Evolutionary conservation across 2,329 filamentous ascomycete species (phyloP).

Genomic region (Hymenoscyphus fraxineus): DNA sequence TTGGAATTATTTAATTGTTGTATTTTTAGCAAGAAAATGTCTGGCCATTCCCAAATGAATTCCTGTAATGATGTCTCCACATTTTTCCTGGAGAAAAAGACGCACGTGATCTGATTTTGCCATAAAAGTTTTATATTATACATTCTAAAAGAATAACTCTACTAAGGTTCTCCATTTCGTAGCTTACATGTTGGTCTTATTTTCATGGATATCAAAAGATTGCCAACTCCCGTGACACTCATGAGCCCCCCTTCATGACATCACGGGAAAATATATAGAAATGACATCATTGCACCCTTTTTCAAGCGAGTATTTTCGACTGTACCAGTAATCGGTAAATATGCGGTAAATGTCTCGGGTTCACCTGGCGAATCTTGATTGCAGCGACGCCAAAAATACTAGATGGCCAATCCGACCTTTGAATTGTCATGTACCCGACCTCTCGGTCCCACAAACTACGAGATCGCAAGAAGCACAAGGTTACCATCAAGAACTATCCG

Average conservation of each 20-base stretch:
- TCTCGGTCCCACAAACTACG: not conserved
- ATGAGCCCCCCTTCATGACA: not conserved
- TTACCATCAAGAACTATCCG: not conserved
- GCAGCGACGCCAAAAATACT: not conserved
- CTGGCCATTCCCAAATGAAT: too few species aligned
- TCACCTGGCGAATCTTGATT: not conserved
- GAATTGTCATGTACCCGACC: not conserved
- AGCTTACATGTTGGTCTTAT: too few species aligned
- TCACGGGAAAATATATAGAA: not conserved
- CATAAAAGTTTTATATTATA: too few species aligned
- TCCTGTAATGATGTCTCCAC: too few species aligned
- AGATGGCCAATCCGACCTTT: not conserved
- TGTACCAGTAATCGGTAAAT: not conserved
- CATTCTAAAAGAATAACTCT: too few species aligned
- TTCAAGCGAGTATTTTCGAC: not conserved
- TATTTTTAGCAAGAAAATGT: too few species aligned
- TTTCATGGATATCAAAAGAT: too few species aligned
- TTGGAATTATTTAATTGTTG: too few species aligned
- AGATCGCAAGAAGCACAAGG: not conserved
- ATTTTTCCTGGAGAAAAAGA: too few species aligned
- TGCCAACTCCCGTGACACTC: not conserved
- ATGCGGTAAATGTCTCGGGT: not conserved
- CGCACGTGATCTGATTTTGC: too few species aligned
- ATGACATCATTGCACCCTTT: not conserved
- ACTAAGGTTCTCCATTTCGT: too few species aligned